Evolutionary conservation across 2,329 filamentous ascomycete genomes (phyloP), one percentile per base, ranked within the genome.

Genomic region (Anisogramma anomala): DNA sequence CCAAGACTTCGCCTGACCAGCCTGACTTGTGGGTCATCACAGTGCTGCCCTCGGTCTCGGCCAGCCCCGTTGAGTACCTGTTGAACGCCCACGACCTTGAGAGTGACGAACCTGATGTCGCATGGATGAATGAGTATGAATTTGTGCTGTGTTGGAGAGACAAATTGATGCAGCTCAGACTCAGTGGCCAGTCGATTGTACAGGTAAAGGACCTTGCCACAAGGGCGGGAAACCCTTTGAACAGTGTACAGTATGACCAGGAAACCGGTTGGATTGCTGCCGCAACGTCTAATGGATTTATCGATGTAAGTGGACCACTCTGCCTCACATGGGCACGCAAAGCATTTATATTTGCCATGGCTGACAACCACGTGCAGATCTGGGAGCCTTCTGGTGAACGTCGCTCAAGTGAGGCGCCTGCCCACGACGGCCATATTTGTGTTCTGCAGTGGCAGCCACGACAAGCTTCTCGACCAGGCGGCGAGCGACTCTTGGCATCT

Each of bases 361-460:
- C 41, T 45, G 18, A 41, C 31, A 15, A 22, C 20, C 19, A 27
- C 22, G 37, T 41, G 25, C 49, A 73, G 69, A 63, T 79, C 3
- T 75, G 72, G 72, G 67, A 75, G 43, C 66, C 66, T 42, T 56
- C 59, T 17, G 74, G 73, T 14, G 66, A 71, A 42, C 63, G 68
- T 18, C 67, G 67, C 39, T 68, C 72, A 28, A 76, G 79, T 42
- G 38, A 40, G 11, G 33, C 36, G 15, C 66, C 67, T 33, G 74
- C 75, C 6, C 77, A 80, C 49, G 68, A 71, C 41, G 72, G 74
- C 15, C 57, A 67, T 18, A 70, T 80, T 39, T 77, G 73, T 0
- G 66, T 69, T 3, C 61, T 80, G 47, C 63, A 68, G 45, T 81
- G 76, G 75, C 77, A 80, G 50, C 76, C 77, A 9, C 48, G 72